A percentile compares a stretch with the other conserved stretches of the same genome.
Conservation (phyloP, 768 basidiomycete genomes). For the Baorangia bicolor region DNA sequence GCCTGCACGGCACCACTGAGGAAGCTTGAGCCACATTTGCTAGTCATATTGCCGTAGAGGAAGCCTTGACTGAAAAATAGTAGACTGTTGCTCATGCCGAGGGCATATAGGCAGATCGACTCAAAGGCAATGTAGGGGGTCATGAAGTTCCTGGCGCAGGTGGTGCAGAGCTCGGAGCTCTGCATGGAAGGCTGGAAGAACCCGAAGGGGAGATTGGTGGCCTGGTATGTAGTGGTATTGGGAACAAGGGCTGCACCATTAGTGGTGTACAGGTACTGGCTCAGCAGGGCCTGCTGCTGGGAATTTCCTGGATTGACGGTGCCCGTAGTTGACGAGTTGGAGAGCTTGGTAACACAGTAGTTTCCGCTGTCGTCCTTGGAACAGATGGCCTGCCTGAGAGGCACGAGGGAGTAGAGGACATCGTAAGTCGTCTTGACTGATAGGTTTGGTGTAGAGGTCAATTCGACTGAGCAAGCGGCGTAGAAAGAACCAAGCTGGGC, state of each 20-base stretch:
- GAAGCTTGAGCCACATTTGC: slow-evolving; percentile 72
- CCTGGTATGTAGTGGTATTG: slow-evolving; percentile 52
- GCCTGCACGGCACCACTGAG: slow-evolving; percentile 64
- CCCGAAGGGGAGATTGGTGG: slow-evolving; percentile 77
- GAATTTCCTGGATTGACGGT: slow-evolving; percentile 6
- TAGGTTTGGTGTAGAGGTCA: slow-evolving; percentile 48
- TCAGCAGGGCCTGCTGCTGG: slow-evolving; percentile 12
- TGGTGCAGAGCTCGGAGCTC: slow-evolving; percentile 63
- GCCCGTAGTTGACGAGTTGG: slow-evolving; percentile 28
- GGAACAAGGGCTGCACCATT: slow-evolving; percentile 36
- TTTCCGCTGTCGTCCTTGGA: slow-evolving; percentile 65
- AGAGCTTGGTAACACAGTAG: slow-evolving; percentile 64
- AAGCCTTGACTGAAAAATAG: slow-evolving; percentile 63
- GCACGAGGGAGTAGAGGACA: slow-evolving; percentile 66
- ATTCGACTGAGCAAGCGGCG: slow-evolving; percentile 65
- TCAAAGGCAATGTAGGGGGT: slow-evolving; percentile 78
- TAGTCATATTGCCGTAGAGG: slow-evolving; percentile 62
- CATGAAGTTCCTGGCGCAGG: slow-evolving; percentile 79
- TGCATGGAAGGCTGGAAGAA: slow-evolving; percentile 58
- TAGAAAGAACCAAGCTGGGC: slow-evolving; percentile 67
- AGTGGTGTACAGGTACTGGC: slow-evolving; percentile 26
- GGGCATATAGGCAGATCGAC: slow-evolving; percentile 66
- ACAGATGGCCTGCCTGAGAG: slow-evolving; percentile 70
- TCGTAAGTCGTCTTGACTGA: slow-evolving; percentile 74
- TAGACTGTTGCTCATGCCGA: slow-evolving; percentile 63